Percentiles rank a stretch among this genome's conserved stretches.
Conservation (phyloP, 345 rosid genomes). For the Brassica juncea region DNA sequence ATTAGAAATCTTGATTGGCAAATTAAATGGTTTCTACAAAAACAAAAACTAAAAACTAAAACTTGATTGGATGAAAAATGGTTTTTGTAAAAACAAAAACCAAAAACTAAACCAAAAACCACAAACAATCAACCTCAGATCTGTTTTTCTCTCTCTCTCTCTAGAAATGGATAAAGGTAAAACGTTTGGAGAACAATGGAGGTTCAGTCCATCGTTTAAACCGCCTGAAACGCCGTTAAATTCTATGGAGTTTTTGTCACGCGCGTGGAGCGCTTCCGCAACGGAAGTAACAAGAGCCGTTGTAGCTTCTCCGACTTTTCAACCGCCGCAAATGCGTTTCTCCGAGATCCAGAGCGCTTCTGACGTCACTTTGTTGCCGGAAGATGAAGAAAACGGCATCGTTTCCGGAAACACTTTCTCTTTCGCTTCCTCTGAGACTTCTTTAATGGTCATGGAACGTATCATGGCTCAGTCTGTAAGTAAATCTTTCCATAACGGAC, state of each 20-base stretch:
- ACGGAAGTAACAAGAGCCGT: conserved; percentile 74
- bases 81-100: too few relatives aligned
- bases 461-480: conserved; percentile 99
- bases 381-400: conserved; percentile 58
- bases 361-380: conserved; percentile 46
- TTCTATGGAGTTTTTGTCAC: conserved; percentile 95
- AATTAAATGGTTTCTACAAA: too few relatives aligned
- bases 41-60: too few relatives aligned
- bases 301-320: conserved; percentile 46
- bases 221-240: conserved; percentile 91
- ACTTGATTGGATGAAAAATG: too few relatives aligned
- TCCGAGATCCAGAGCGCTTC: conserved; percentile 41
- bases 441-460: conserved; percentile 95
- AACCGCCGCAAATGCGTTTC: conserved; percentile 48
- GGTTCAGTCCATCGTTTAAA: conserved; percentile 57
- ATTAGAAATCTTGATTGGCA: too few relatives aligned
- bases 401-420: conserved; percentile 87
- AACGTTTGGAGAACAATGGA: conserved; percentile 50
- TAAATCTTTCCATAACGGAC: background rate
- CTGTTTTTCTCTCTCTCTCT: background rate
- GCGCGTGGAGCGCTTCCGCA: conserved; percentile 95
- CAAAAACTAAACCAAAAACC: too few relatives aligned
- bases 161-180: conserved; percentile 35
- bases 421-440: conserved; percentile 94
- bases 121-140: too few relatives aligned